Evolutionary conservation across 805 yeast species (phyloP).

Genomic region (Ogataea wickerhamii): DNA sequence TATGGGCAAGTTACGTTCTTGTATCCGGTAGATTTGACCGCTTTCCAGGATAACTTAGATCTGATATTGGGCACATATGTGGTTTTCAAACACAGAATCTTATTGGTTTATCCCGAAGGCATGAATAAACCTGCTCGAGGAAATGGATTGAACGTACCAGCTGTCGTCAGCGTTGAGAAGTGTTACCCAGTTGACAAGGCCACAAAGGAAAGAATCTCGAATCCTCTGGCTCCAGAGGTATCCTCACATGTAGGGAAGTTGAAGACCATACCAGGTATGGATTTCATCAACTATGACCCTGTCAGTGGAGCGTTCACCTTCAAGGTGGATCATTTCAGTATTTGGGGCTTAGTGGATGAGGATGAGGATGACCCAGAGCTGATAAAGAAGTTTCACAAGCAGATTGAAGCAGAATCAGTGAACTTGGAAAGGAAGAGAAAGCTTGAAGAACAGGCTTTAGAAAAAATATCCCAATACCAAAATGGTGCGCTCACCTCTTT

Average conservation of each 20-base stretch:
- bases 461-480: slow-evolving; percentile 19
- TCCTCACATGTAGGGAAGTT: slow-evolving; percentile 48
- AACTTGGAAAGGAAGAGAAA: slow-evolving; percentile 19
- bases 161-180: slow-evolving; percentile 63
- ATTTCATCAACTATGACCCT: slow-evolving; percentile 76
- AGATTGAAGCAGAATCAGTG: slow-evolving; percentile 21
- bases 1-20: slow-evolving; percentile 66
- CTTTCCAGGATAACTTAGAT: slow-evolving; percentile 41
- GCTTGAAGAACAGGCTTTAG: slow-evolving; percentile 18
- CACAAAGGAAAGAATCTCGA: slow-evolving; percentile 24
- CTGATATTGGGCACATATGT: slow-evolving; percentile 40
- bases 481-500: slow-evolving; percentile 4
- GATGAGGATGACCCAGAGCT: slow-evolving; percentile 52
- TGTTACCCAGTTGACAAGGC: slow-evolving; percentile 44
- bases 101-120: slow-evolving; percentile 63
- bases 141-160: slow-evolving; percentile 70
- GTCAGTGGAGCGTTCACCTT: slow-evolving; percentile 73
- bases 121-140: slow-evolving; percentile 57
- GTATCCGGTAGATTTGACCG: slow-evolving; percentile 65
- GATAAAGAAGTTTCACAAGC: slow-evolving; percentile 28
- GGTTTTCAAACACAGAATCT: slow-evolving; percentile 46
- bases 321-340: slow-evolving; percentile 85
- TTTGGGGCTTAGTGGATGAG: slow-evolving; percentile 85
- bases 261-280: slow-evolving; percentile 62
- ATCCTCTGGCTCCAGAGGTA: slow-evolving; percentile 38